phyloP scores from a whole-genome alignment of 2,329 filamentous ascomycete genomes.

The Fusarium multiceps region DNA sequence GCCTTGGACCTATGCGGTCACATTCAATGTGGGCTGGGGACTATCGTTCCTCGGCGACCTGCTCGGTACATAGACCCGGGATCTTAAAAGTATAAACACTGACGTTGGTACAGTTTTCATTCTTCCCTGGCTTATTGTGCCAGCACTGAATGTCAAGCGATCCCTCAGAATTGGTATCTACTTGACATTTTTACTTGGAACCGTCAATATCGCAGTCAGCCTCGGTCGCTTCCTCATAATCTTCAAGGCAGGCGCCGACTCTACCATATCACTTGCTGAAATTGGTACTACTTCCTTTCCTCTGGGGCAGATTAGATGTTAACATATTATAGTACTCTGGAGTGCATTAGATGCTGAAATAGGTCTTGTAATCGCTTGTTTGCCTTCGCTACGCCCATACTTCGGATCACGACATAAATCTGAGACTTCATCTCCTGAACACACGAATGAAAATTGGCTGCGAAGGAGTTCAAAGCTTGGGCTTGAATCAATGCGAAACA shows the following conservation, averaged over 20 bases:
- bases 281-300: not conserved
- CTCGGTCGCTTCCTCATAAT: constrained; percentile 27
- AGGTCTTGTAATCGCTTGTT: constrained; percentile 32
- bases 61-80: not conserved
- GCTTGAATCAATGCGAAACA: not conserved
- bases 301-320: not conserved
- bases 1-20: not conserved
- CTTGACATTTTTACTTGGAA: constrained; percentile 32
- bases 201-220: constrained; percentile 30
- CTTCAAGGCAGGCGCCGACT: constrained; percentile 18
- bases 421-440: not conserved
- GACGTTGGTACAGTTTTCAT: constrained; percentile 8
- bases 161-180: constrained; percentile 27
- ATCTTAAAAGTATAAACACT: rapidly evolving
- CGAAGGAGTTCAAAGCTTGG: not conserved
- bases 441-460: not conserved
- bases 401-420: constrained; percentile 14
- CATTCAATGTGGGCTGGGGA: constrained; percentile 28
- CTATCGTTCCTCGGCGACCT: constrained; percentile 27
- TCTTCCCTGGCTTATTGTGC: constrained; percentile 32
- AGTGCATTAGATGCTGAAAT: constrained; percentile 31
- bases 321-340: constrained; percentile 5
- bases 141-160: constrained; percentile 8
- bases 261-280: constrained; percentile 13
- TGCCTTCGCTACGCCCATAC: constrained; percentile 35